Percentiles rank a stretch among this genome's conserved stretches.
These are phyloP conservation scores for Microascus cirrosus DNA, from an alignment of 2,329 filamentous ascomycete genomes.

Conservation along the genomic window DNA sequence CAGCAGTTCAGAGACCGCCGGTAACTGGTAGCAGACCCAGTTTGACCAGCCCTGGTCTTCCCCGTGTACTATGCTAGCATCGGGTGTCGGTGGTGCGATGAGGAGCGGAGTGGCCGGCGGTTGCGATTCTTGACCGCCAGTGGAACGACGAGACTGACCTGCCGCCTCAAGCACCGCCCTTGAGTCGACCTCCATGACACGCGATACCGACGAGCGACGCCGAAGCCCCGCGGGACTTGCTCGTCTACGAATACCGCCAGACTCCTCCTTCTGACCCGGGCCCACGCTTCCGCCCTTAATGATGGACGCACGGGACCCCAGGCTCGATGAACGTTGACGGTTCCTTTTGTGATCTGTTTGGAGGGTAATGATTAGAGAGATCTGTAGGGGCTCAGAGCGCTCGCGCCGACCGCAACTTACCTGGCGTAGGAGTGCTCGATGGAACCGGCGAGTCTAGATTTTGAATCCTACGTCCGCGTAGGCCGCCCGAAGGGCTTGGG, in stretches of 20 bases:
- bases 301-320: background rate
- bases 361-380: background rate
- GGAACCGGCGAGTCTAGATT: constrained; percentile 42
- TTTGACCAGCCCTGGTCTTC: background rate
- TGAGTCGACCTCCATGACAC: constrained; percentile 6
- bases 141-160: constrained; percentile 5
- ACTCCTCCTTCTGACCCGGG: background rate
- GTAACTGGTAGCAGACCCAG: background rate
- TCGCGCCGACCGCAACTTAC: constrained; percentile 15
- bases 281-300: background rate
- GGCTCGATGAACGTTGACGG: background rate
- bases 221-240: background rate
- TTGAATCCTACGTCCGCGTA: constrained; percentile 32
- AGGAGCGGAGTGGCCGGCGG: constrained; percentile 7
- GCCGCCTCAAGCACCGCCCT: background rate
- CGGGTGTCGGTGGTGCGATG: constrained; percentile 5
- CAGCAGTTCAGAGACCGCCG: constrained; percentile 11
- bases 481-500: background rate
- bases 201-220: constrained; percentile 5
- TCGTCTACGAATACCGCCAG: background rate
- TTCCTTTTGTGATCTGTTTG: background rate
- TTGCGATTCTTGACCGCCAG: constrained; percentile 10
- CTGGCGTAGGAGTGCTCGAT: constrained; percentile 35
- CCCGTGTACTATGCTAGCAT: background rate
- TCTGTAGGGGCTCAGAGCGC: background rate